Conservation (phyloP, 2,329 filamentous ascomycete species). For the Xylaria sp. region DNA sequence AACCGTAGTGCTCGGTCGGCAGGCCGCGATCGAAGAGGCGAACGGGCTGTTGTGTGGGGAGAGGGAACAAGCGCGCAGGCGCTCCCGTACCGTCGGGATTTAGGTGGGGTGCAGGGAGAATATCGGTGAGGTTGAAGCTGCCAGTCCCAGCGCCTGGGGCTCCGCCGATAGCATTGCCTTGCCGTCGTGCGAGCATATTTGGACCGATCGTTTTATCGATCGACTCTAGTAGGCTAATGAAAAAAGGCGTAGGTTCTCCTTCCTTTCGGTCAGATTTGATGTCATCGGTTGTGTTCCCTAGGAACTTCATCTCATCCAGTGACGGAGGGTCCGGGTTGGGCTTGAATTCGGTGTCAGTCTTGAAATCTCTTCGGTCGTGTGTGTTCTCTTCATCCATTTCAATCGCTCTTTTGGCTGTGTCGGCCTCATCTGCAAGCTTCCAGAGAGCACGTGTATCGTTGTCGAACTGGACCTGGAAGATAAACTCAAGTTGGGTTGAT, state of each 20-base stretch:
- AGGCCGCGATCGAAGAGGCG: conserved; percentile 86
- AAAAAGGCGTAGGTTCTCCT: conserved; percentile 90
- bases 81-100: conserved; percentile 77
- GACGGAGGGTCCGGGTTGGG: conserved; percentile 68
- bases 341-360: conserved; percentile 53
- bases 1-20: conserved; percentile 87
- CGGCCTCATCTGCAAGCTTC: conserved; percentile 57
- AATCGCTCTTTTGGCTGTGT: conserved; percentile 36
- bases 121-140: conserved; percentile 59
- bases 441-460: conserved; percentile 64
- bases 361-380: conserved; percentile 32
- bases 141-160: conserved; percentile 40
- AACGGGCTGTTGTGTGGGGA: conserved; percentile 79
- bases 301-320: conserved; percentile 79
- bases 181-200: conserved; percentile 47
- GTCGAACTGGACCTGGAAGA: conserved; percentile 81
- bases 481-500: conserved; percentile 79
- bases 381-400: conserved; percentile 45
- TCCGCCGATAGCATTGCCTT: conserved; percentile 46
- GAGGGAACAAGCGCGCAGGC: conserved; percentile 76
- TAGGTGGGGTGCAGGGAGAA: conserved; percentile 72
- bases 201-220: conserved; percentile 46
- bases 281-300: conserved; percentile 87
- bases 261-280: conserved; percentile 74
- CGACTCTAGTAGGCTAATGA: conserved; percentile 67